Conservation (phyloP, 345 rosid species). For the Rhizophora apiculata region DNA sequence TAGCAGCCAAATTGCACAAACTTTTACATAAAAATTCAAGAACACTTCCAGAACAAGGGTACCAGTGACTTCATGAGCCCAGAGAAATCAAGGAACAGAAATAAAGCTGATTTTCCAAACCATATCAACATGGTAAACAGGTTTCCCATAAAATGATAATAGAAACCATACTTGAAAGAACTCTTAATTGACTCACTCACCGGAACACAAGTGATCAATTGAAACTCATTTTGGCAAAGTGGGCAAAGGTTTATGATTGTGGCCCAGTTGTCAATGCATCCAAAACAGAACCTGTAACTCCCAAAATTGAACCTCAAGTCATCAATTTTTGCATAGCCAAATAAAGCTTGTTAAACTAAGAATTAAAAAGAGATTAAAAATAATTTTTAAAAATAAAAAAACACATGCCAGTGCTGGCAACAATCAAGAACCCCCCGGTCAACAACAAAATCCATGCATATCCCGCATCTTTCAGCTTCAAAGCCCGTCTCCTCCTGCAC, state of each 20-base stretch:
- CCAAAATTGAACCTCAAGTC: slow-evolving; percentile 19
- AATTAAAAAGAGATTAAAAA: background rate
- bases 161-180: slow-evolving; percentile 2
- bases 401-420: slow-evolving; percentile 83
- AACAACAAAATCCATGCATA: slow-evolving; percentile 92
- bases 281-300: slow-evolving; percentile 88
- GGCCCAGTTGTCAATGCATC: slow-evolving; percentile 98
- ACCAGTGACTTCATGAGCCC: slow-evolving; percentile 1
- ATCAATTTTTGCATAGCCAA: slow-evolving; percentile 12
- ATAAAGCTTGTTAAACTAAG: background rate
- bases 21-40: slow-evolving; percentile 16
- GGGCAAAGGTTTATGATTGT: slow-evolving; percentile 96
- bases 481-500: slow-evolving; percentile 51
- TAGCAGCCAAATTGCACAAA: slow-evolving; percentile 16
- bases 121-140: background rate
- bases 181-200: slow-evolving; percentile 44
- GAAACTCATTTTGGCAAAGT: slow-evolving; percentile 96
- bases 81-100: background rate
- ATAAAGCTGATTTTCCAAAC: background rate
- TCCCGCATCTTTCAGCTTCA: slow-evolving; percentile 92
- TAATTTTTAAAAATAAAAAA: background rate
- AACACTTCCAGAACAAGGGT: background rate
- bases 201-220: slow-evolving; percentile 90
- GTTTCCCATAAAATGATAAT: background rate
- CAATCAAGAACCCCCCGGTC: slow-evolving; percentile 97